Base-by-base conservation (phyloP, 2,329 filamentous ascomycete species). In the Xylaria sp. region DNA sequence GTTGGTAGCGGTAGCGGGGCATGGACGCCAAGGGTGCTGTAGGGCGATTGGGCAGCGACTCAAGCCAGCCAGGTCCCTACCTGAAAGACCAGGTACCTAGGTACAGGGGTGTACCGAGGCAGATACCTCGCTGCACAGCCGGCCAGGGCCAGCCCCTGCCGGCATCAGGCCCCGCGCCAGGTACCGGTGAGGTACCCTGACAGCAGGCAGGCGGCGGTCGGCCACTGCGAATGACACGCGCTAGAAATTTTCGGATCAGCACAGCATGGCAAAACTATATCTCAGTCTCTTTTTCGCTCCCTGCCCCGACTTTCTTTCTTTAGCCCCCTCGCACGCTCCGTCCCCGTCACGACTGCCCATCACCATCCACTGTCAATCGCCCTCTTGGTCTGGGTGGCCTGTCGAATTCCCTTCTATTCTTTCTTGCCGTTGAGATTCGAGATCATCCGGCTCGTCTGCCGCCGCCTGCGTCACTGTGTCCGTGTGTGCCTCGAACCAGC, bases 291-390 rank as follows among this genome's bases (percentile, higher is more conserved):
- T 58, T 40, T 53, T 47, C 37, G 48, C 47, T 62, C 31, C 54
- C 68, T 66, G 63, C 61, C 54, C 44, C 37, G 49, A 57, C 57
- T 63, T 67, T 58, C 49, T 65, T 68, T 63, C 64, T 68, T 58
- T 66, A 72, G 69, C 70, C 71, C 70, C 71, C 67, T 70, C 59
- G 67, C 68, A 70, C 70, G 71, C 69, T 72, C 66, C 70, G 70
- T 72, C 69, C n/a, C 66, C 68, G 70, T 70, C 70, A 72, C 69
- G 71, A 71, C 67, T 63, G 63, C 70, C 69, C 70, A 69, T 68
- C 65, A 62, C 69, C 69, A 66, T 64, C 64, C 66, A 58, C 61
- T 55, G 71, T 70, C 70, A 73, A 73, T 72, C 59, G 51, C 64
- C 65, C 56, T 44, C 66, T 60, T 64, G 61, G 63, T 70, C 67